phyloP scores from a whole-genome alignment of 805 yeast species.

The Saccharomycopsis sp. region DNA sequence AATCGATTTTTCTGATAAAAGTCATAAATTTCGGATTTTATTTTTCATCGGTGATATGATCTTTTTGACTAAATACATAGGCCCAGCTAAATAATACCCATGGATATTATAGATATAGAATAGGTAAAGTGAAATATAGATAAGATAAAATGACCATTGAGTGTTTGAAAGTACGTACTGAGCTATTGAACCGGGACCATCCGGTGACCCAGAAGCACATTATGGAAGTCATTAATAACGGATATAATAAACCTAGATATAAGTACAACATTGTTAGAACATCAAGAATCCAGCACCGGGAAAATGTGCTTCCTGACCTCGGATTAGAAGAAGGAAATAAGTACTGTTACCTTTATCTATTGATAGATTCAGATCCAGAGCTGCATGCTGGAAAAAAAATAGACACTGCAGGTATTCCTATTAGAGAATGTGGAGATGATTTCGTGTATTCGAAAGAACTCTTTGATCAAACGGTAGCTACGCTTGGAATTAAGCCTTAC shows the following conservation, averaged over 20 bases:
- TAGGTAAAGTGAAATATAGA: constrained; percentile 1
- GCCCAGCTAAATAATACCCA: no score
- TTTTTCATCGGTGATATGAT: no score
- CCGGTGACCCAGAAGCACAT: constrained; percentile 19
- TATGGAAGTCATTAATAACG: constrained; percentile 38
- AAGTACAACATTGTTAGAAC: constrained; percentile 37
- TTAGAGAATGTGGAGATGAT: constrained; percentile 18
- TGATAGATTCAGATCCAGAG: constrained; percentile 24
- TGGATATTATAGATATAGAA: neutral
- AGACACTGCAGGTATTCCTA: neutral
- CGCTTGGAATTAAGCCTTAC: constrained; percentile 31
- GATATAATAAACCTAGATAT: constrained; percentile 42
- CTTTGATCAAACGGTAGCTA: constrained; percentile 27
- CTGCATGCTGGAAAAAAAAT: constrained; percentile 6
- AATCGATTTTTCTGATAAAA: no score
- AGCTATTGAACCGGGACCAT: neutral
- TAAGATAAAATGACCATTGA: neutral
- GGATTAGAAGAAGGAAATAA: constrained; percentile 23
- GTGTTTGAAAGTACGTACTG: neutral
- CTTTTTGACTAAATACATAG: neutral
- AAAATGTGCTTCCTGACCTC: constrained; percentile 25
- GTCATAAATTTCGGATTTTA: no score
- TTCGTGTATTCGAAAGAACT: constrained; percentile 23
- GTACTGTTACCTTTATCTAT: constrained; percentile 27
- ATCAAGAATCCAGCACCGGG: constrained; percentile 33